Evolutionary conservation across 441 rosid species (phyloP), one percentile per base, ranked within the genome.

Genomic region (Capsella rubella): DNA sequence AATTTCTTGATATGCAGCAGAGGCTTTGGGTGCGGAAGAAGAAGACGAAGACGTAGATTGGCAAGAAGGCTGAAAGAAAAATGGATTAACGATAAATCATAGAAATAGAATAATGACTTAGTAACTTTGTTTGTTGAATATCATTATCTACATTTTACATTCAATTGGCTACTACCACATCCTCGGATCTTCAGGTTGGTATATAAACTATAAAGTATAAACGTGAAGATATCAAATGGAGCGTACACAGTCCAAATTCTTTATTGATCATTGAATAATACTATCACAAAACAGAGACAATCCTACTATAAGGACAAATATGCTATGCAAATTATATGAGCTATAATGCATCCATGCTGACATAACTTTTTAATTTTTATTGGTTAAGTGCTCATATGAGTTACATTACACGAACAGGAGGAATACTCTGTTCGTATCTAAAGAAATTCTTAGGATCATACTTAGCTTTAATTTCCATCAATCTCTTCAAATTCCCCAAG

Each of bases 351-450:
- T 16, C 25, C 18, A 49, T 16, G 31, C 31, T 51, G n/a, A 51
- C 21, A 47, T 50, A 21, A 18, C 14, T 21, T 9, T 50, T 49
- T 16, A 1, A 6, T 3, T 1, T 50, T 21, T 50, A 10, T 18
- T 50, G 29, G 54, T 10, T 50, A 50, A 18, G 1, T 50, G 54
- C 6, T 15, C 54, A 50, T 21, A 10, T 50, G 55, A 21, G 55
- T 50, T 50, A 50, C 55, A 50, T 47, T 49, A 13, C 55, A 51
- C 31, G 14, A 51, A 10, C 31, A 51, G 55, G 55, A 51, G 55
- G 55, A 84, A 79, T 79, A 46, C 40, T 64, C 35, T 18, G 68
- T 5, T 51, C 55, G 31, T 1, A 51, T 51, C 55, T 51, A 51
- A 51, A 51, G 31, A 51, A 51, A 51, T 25, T 51, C 8, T 51